These are phyloP conservation scores for Botrytis porri DNA, from an alignment of 2,329 filamentous ascomycete species.

Conservation along the genomic window DNA sequence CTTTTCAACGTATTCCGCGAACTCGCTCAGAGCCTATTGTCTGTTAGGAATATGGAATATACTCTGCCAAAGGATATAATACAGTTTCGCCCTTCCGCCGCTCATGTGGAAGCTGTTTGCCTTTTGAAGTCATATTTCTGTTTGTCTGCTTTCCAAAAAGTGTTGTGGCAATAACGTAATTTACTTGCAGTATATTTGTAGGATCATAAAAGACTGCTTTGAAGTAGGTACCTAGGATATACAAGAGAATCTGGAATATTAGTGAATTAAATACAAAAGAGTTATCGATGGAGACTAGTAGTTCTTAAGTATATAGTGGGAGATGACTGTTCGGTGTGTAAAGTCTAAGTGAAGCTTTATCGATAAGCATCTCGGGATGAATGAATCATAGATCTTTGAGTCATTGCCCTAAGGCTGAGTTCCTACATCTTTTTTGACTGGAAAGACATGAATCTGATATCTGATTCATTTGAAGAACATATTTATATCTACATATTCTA, in stretches of 20 bases:
- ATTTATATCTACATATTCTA: too few relatives aligned
- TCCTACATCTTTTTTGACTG: background rate
- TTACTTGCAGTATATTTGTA: conserved; percentile 23
- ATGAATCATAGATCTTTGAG: conserved; percentile 31
- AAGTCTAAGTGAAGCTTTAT: conserved; percentile 33
- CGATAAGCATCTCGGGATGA: conserved; percentile 30
- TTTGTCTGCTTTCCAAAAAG: background rate
- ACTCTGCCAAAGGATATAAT: conserved; percentile 37
- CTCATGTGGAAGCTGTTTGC: conserved; percentile 67
- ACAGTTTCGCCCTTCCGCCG: conserved; percentile 84
- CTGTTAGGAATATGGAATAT: conserved; percentile 3
- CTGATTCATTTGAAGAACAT: background rate
- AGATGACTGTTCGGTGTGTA: conserved; percentile 24
- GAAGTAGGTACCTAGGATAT: background rate
- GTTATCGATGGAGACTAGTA: background rate
- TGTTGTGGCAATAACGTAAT: background rate
- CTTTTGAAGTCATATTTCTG: conserved; percentile 48
- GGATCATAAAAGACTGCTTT: conserved; percentile 22
- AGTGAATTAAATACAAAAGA: background rate
- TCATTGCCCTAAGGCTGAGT: conserved; percentile 17
- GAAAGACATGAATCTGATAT: background rate
- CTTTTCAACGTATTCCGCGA: conserved; percentile 95
- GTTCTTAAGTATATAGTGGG: conserved; percentile 6
- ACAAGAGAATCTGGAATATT: background rate
- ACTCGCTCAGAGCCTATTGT: conserved; percentile 76